Conservation (phyloP, 1,284 basidiomycete species). For the Leccinum angustisporum region DNA sequence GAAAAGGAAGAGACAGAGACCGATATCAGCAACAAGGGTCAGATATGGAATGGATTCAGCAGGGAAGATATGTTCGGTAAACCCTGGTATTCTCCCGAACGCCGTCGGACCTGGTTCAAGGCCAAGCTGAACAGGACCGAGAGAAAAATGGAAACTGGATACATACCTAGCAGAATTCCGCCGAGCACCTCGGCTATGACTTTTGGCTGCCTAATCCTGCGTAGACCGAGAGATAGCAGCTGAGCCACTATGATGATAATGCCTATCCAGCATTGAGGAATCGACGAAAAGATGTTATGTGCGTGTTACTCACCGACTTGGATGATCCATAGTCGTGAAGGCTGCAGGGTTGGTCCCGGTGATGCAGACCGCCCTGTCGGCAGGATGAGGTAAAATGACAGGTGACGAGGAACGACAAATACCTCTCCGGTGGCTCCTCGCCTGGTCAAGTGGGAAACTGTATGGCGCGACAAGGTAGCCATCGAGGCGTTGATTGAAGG, state of each 20-base stretch:
- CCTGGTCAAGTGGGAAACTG: constrained; percentile 1
- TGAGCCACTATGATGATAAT: constrained; percentile 69
- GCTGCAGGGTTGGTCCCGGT: constrained; percentile 53
- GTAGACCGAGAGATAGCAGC: constrained; percentile 54
- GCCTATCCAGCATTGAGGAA: constrained; percentile 30
- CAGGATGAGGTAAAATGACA: constrained; percentile 5
- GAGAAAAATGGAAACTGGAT: neutral
- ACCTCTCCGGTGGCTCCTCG: constrained; percentile 27
- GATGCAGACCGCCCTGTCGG: constrained; percentile 48
- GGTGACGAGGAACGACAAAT: neutral
- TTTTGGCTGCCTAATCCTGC: constrained; percentile 63
- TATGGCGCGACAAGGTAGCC: constrained; percentile 2
- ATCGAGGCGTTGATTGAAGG: constrained; percentile 7
- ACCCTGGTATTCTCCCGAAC: constrained; percentile 34
- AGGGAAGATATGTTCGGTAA: constrained; percentile 69
- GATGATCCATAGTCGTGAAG: constrained; percentile 67
- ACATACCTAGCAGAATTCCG: constrained; percentile 62
- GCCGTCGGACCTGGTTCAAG: constrained; percentile 56
- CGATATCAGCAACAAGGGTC: constrained; percentile 82
- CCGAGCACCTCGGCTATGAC: constrained; percentile 78
- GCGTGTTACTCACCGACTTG: constrained; percentile 49
- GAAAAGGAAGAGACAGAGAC: constrained; percentile 89
- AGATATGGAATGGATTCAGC: constrained; percentile 68
- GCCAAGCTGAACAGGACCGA: neutral
- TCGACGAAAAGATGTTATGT: neutral